Evolutionary conservation across 352 stramenopile species (phyloP), one percentile per base, ranked within the genome.

Genomic region (Phytophthora citrophthora): DNA sequence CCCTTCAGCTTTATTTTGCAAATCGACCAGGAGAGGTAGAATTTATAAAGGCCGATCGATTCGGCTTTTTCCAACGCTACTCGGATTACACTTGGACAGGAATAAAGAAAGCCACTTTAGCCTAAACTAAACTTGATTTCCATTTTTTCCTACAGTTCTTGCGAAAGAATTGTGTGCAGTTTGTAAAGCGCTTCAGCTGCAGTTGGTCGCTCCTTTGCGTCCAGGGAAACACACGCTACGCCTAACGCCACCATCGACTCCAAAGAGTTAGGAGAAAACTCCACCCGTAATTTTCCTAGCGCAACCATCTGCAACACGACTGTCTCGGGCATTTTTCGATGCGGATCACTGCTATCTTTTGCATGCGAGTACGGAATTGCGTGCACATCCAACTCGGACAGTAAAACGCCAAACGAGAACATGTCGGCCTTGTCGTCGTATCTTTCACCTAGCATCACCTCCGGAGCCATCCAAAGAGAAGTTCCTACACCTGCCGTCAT

Each of bases 401-500:
- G 45, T 32, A 72, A 51, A 11, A 57, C 56, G 3, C 56, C 54
- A 6, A 55, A 63, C 5, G 54, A 55, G 31, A 55, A 63, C 34
- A 62, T 55, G 12, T 55, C 45, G 12, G 46, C 53, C 18, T 61
- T 61, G 41, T 53, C 53, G 16, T 70, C 41, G 52, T 74, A 74
- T 8, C 41, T 45, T 31, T 64, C 36, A 10, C 64, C 54, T 16
- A 69, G 52, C 56, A 68, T 65, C 23, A 71, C 55, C n/a, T 67
- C 62, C 2, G 70, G 68, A 5, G 72, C 64, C 64, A 77, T 81
- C 72, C 68, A 77, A 1, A 56, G 36, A 15, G 20, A 58, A 11
- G 38, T 53, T 7, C 39, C 71, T 2, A 77, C 69, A 4, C 53
- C 72, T n/a, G 61, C 69, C 10, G 73, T 78, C 68, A 81, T 77